A percentile compares a stretch with the other conserved stretches of the same genome.
Evolutionary conservation across 352 stramenopile genomes (phyloP).

Genomic region (Pythium phragmiticola): DNA sequence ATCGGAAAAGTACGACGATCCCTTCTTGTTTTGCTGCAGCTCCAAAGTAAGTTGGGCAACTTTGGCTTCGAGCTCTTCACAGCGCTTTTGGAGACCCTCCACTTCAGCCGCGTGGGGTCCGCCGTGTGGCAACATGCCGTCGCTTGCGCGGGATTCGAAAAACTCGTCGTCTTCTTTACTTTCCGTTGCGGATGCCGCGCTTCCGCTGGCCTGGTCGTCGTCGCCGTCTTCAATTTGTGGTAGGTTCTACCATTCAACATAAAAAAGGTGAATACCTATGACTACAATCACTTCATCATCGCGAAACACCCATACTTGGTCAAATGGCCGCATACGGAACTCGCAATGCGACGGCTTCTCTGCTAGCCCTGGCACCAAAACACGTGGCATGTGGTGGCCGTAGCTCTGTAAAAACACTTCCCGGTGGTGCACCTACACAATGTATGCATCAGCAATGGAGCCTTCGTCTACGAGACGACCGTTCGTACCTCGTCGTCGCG

Average conservation of each 20-base stretch:
- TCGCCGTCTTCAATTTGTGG: constrained; percentile 55
- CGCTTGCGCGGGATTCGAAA: constrained; percentile 23
- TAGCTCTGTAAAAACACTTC: constrained; percentile 74
- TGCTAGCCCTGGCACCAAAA: constrained; percentile 77
- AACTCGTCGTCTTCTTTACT: constrained; percentile 30
- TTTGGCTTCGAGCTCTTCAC: constrained; percentile 64
- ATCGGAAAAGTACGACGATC: constrained; percentile 68
- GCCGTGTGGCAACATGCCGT: constrained; percentile 7
- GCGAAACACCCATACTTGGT: constrained; percentile 35
- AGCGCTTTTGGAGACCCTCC: constrained; percentile 64
- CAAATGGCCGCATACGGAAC: constrained; percentile 85
- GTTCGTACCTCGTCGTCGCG: constrained; percentile 69
- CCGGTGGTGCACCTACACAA: constrained; percentile 54
- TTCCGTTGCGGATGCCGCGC: constrained; percentile 10
- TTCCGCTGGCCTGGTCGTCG: constrained; percentile 6
- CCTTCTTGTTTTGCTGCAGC: constrained; percentile 71
- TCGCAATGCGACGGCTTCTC: constrained; percentile 89
- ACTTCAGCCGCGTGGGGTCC: constrained; percentile 30
- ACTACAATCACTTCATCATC: too few species aligned
- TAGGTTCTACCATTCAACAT: constrained; percentile 37
- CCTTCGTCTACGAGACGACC: too few species aligned
- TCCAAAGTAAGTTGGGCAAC: constrained; percentile 64
- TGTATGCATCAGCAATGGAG: too few species aligned
- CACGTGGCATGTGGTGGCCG: constrained; percentile 78
- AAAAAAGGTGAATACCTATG: neutral